These are phyloP conservation scores for Vitis rotundifolia DNA, from an alignment of 164 flowering plant species.

Conservation along the genomic window DNA sequence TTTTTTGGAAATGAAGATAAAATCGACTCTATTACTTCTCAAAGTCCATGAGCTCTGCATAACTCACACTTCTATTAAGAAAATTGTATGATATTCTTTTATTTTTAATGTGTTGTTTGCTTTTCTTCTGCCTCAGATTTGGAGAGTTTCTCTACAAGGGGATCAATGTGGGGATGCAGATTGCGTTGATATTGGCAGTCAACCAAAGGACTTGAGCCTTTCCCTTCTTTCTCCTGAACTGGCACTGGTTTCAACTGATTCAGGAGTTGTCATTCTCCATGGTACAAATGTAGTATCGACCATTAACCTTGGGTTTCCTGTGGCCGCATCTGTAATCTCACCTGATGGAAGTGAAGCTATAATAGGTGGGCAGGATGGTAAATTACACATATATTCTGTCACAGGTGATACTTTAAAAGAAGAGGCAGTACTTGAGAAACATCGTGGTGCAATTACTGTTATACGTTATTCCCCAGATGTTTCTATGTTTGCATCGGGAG, in stretches of 20 bases:
- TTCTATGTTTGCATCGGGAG: slow-evolving; percentile 93
- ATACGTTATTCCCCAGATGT: slow-evolving; percentile 88
- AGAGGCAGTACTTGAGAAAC: slow-evolving; percentile 89
- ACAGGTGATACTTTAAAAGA: slow-evolving; percentile 69
- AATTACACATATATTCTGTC: slow-evolving; percentile 73
- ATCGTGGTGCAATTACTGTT: slow-evolving; percentile 83
- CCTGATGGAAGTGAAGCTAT: slow-evolving; percentile 95
- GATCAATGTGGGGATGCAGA: slow-evolving; percentile 80
- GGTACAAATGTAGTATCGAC: slow-evolving; percentile 70
- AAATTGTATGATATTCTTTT: background rate
- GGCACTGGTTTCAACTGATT: slow-evolving; percentile 70
- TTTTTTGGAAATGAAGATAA: no score
- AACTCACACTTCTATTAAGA: background rate
- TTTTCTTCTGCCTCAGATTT: slow-evolving; percentile 42
- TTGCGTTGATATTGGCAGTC: slow-evolving; percentile 71
- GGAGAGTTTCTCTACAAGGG: slow-evolving; percentile 62
- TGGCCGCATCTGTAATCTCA: slow-evolving; percentile 72
- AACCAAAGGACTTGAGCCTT: slow-evolving; percentile 83
- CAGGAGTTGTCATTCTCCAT: slow-evolving; percentile 77
- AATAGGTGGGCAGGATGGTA: slow-evolving; percentile 94
- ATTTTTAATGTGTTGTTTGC: background rate
- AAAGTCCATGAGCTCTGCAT: background rate
- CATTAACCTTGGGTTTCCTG: slow-evolving; percentile 69
- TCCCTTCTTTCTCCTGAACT: slow-evolving; percentile 62
- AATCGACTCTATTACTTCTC: no score